Percentiles rank a stretch among this genome's conserved stretches.
Conservation (phyloP, 257 asterid genomes). For the Petunia secreta region DNA sequence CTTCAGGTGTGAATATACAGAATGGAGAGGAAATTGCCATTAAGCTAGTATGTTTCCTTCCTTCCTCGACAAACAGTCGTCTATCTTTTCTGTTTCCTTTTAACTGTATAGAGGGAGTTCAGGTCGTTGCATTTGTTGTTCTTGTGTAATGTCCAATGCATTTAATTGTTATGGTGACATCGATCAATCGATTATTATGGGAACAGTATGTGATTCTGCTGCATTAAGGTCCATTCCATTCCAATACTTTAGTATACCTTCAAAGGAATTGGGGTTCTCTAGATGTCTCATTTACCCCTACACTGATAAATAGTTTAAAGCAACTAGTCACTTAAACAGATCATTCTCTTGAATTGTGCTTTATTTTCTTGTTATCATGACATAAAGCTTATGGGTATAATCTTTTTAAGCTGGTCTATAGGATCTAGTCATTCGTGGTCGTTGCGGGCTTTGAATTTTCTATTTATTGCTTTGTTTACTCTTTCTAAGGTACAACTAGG, state of each 20-base stretch:
- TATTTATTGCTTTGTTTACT: not conserved
- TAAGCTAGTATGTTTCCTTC: slow-evolving; percentile 67
- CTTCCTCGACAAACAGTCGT: not conserved
- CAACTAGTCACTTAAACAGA: not conserved
- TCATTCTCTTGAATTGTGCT: not conserved
- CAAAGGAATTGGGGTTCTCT: not conserved
- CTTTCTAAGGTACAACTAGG: not conserved
- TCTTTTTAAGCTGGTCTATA: not conserved
- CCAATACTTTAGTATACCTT: not conserved
- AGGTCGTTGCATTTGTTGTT: not conserved
- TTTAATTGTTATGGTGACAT: not conserved
- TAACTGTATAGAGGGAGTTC: not conserved
- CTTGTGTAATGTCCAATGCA: not conserved
- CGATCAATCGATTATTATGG: not conserved
- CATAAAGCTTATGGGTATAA: not conserved
- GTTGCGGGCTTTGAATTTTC: not conserved
- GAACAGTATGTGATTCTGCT: not conserved
- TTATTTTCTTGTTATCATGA: not conserved
- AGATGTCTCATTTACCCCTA: not conserved
- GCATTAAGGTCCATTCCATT: not conserved
- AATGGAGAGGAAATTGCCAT: slow-evolving; percentile 95
- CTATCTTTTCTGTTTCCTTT: not conserved
- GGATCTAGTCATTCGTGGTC: not conserved
- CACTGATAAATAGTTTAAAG: not conserved
- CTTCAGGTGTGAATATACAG: slow-evolving; percentile 77